A percentile compares a stretch with the other conserved stretches of the same genome.
Conservation (phyloP, 2,329 filamentous ascomycete genomes). For the Cladosporium sp. region DNA sequence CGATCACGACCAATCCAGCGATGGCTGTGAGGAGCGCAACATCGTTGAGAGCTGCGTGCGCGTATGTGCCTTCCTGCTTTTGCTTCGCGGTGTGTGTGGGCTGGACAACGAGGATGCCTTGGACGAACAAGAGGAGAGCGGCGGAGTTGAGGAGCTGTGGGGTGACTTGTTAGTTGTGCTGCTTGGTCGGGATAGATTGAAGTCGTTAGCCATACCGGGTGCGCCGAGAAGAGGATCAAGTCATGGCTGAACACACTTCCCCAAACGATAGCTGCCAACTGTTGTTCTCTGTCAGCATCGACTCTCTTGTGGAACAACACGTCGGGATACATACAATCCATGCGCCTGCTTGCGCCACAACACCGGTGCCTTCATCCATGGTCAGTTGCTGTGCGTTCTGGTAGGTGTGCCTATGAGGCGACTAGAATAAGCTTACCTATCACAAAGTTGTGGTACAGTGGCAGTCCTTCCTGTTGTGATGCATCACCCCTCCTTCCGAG, state of each 20-base stretch:
- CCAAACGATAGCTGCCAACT: slow-evolving; percentile 76
- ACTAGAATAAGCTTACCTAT: slow-evolving; percentile 63
- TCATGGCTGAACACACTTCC: slow-evolving; percentile 66
- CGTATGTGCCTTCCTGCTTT: slow-evolving; percentile 63
- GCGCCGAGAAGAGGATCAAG: slow-evolving; percentile 81
- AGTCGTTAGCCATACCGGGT: slow-evolving; percentile 64
- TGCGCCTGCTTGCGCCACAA: slow-evolving; percentile 75
- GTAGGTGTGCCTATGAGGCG: not conserved
- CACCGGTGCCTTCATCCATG: slow-evolving; percentile 66
- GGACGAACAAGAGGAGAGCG: slow-evolving; percentile 71
- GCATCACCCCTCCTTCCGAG: slow-evolving; percentile 72
- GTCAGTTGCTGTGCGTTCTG: slow-evolving; percentile 19
- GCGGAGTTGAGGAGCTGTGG: slow-evolving; percentile 45
- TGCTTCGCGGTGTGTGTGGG: slow-evolving; percentile 76
- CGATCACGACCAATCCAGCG: slow-evolving; percentile 69
- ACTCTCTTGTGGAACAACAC: not conserved
- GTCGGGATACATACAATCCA: slow-evolving; percentile 57
- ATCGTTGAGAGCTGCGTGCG: slow-evolving; percentile 71
- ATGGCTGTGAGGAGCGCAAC: slow-evolving; percentile 62
- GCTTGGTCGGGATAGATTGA: not conserved
- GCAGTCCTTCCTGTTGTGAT: slow-evolving; percentile 63
- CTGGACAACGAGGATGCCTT: slow-evolving; percentile 82
- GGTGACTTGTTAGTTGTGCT: not conserved
- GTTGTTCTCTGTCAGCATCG: slow-evolving; percentile 23
- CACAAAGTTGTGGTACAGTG: slow-evolving; percentile 69